Conservation (phyloP, 1,139 yeast species). For the Geotrichum citri-aurantii region DNA sequence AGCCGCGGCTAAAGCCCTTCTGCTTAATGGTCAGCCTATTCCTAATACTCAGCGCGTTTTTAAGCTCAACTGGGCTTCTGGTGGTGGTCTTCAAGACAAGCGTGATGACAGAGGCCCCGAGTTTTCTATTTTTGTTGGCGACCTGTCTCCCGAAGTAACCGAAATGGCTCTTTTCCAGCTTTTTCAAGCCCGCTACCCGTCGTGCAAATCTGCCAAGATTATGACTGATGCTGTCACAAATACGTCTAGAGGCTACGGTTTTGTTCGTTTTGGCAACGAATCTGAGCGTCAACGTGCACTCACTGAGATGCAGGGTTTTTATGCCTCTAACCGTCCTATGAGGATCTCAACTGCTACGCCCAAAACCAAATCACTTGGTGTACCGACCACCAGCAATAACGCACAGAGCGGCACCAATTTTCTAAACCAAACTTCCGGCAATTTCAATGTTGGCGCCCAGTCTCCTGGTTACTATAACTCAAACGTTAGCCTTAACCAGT, state of each 20-base stretch:
- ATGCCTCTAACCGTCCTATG: constrained; percentile 68
- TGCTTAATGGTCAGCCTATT: constrained; percentile 62
- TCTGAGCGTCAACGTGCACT: constrained; percentile 72
- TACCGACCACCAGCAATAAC: constrained; percentile 10
- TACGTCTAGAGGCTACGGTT: constrained; percentile 81
- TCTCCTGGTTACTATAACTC: constrained; percentile 32
- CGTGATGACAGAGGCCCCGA: constrained; percentile 45
- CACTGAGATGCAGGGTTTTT: constrained; percentile 74
- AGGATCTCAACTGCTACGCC: constrained; percentile 73
- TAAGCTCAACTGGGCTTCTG: constrained; percentile 84
- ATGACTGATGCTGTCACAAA: constrained; percentile 78
- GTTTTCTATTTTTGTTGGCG: constrained; percentile 80
- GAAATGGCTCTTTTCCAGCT: constrained; percentile 63
- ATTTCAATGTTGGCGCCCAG: constrained; percentile 27
- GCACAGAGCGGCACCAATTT: constrained; percentile 11
- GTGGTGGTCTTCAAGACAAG: constrained; percentile 46
- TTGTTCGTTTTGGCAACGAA: constrained; percentile 72
- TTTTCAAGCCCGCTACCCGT: constrained; percentile 65
- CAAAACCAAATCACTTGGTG: constrained; percentile 42
- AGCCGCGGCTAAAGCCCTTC: constrained; percentile 61
- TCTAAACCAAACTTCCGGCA: constrained; percentile 15
- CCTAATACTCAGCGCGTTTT: constrained; percentile 58
- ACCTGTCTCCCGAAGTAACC: constrained; percentile 67
- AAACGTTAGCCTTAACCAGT: constrained; percentile 45
- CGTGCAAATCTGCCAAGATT: constrained; percentile 79